These are phyloP conservation scores for Pyrenopolyporus hunteri DNA, from an alignment of 495 filamentous ascomycete species.

Conservation along the genomic window DNA sequence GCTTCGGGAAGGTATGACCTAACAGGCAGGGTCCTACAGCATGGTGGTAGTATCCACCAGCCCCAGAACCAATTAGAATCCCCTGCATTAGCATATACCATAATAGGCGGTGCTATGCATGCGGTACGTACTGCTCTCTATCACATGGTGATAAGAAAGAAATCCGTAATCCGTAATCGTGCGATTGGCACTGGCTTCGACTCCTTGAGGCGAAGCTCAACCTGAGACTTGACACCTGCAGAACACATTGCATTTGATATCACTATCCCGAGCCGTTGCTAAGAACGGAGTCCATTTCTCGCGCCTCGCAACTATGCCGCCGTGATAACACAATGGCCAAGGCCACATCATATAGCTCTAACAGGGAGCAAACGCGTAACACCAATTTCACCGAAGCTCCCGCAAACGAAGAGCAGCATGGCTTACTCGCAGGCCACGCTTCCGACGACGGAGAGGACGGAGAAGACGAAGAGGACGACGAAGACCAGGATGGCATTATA, in stretches of 20 bases:
- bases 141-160: slow-evolving; percentile 35
- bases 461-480: slow-evolving; percentile 28
- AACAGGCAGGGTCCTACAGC: not conserved
- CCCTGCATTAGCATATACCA: slow-evolving; percentile 14
- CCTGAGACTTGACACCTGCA: slow-evolving; percentile 14
- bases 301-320: slow-evolving; percentile 46
- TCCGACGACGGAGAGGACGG: slow-evolving; percentile 35
- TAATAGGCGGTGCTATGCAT: no score
- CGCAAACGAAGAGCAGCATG: slow-evolving; percentile 51
- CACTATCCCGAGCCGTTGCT: slow-evolving; percentile 14
- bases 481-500: slow-evolving; percentile 45
- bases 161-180: slow-evolving; percentile 17
- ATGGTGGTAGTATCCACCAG: slow-evolving; percentile 33
- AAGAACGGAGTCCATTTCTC: slow-evolving; percentile 16
- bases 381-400: slow-evolving; percentile 24
- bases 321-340: slow-evolving; percentile 51
- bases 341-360: slow-evolving; percentile 48
- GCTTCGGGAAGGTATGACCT: slow-evolving; percentile 16
- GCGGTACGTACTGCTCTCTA: slow-evolving; percentile 13
- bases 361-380: slow-evolving; percentile 33
- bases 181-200: slow-evolving; percentile 7
- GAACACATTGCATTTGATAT: slow-evolving; percentile 6
- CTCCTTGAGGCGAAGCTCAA: slow-evolving; percentile 25
- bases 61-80: slow-evolving; percentile 24
- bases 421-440: slow-evolving; percentile 48